Evolutionary conservation across 345 rosid genomes (phyloP), one percentile per base, ranked within the genome.

Genomic region (Eutrema yunnanense): DNA sequence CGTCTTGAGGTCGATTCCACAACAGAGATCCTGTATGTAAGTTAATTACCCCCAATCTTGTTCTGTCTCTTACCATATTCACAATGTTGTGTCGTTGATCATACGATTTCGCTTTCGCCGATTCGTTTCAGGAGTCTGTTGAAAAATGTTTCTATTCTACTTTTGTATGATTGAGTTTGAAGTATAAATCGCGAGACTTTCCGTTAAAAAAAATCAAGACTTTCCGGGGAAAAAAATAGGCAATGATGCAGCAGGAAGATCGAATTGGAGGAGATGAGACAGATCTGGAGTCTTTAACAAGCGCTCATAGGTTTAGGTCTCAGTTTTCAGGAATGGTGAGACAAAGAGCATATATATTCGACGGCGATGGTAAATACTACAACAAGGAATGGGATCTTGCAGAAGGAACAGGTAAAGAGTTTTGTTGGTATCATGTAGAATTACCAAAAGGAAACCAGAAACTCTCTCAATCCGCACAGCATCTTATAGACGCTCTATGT

Each of bases 361-460:
- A 92, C 60, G 96, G 98, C 44, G 26, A 42, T 43, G 98, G 99
- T 6, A 83, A 81, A 13, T 92, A 81, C 75, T 87, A 68, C 69
- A 78, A 78, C 36, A 90, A 87, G 71, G 96, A 84, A 66, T 96
- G 98, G 98, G 86, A 92, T 84, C 90, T 96, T 38, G 48, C 82
- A 2, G 90, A 92, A 78, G 97, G 96, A 13, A 73, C 26, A 8
- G 96, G 85, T 33, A 76, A 68, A 32, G 95, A 96, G 80, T 96
- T 96, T 74, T 88, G 94, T 82, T 92, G 99, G 99, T 96, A 96
- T 75, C 96, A 96, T 73, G 88, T 90, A 0, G 99, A 96, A 33
- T 84, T 96, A 65, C 98, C 95, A 3, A 92, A 84, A 84, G 89
- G 85, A 48, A 92, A 84, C 69, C 97, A 87, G 65, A 92, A 84